phyloP scores from a whole-genome alignment of 352 stramenopile species.

The Globisporangium middletonii region DNA sequence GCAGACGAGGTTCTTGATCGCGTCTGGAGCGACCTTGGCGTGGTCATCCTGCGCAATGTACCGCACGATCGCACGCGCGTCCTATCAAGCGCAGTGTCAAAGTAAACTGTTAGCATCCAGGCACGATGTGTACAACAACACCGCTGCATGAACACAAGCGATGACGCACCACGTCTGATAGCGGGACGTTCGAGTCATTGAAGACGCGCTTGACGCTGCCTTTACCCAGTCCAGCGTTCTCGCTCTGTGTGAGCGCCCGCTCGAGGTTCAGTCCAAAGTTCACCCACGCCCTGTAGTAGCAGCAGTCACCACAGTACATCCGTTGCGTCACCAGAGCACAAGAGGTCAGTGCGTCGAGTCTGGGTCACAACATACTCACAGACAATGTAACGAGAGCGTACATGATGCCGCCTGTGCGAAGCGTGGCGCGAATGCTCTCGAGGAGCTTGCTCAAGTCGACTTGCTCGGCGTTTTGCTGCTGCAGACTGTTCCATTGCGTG shows the following conservation, averaged over 20 bases:
- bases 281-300: constrained; percentile 38
- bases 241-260: constrained; percentile 30
- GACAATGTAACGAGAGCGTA: constrained; percentile 16
- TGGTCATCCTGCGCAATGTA: constrained; percentile 29
- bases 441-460: constrained; percentile 49
- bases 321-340: background rate
- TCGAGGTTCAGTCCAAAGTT: constrained; percentile 41
- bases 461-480: constrained; percentile 59
- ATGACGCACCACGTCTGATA: constrained; percentile 55
- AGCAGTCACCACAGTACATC: background rate
- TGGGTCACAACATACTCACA: background rate
- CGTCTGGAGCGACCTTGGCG: constrained; percentile 30
- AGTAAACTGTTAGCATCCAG: background rate
- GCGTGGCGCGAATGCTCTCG: constrained; percentile 25
- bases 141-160: background rate
- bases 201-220: constrained; percentile 53
- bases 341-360: no score
- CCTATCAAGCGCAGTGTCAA: constrained; percentile 17
- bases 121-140: background rate
- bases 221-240: constrained; percentile 38
- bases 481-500: constrained; percentile 62
- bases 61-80: constrained; percentile 45
- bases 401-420: constrained; percentile 45
- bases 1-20: constrained; percentile 61
- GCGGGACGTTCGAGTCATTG: constrained; percentile 30